A percentile compares a stretch with the other conserved stretches of the same genome.
These are phyloP conservation scores for Parasarocladium wereldwijsianum DNA, from an alignment of 2,329 filamentous ascomycete genomes.

Conservation along the genomic window DNA sequence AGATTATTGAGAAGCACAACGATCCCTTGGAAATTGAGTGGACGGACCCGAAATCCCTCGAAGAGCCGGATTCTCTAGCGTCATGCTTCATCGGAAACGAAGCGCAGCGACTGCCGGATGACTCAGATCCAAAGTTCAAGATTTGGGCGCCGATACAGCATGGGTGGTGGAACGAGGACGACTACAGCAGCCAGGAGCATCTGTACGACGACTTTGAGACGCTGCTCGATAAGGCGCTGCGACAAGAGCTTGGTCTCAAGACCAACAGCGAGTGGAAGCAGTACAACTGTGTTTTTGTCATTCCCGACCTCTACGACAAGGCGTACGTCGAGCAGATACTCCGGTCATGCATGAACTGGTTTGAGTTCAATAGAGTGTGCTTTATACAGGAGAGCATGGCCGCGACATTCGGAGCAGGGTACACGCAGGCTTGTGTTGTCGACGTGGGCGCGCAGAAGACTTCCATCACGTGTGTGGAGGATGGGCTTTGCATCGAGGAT, in stretches of 20 bases:
- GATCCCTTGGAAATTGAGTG: slow-evolving; percentile 89
- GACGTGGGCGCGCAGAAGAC: slow-evolving; percentile 97
- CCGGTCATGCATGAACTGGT: slow-evolving; percentile 74
- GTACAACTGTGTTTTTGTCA: slow-evolving; percentile 93
- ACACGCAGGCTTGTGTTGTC: slow-evolving; percentile 85
- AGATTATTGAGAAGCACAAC: slow-evolving; percentile 86
- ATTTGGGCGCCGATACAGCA: slow-evolving; percentile 82
- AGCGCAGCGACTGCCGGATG: slow-evolving; percentile 76
- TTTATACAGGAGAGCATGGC: slow-evolving; percentile 95
- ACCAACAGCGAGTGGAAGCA: slow-evolving; percentile 71
- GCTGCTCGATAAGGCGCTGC: slow-evolving; percentile 74
- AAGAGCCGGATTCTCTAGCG: slow-evolving; percentile 46
- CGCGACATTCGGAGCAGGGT: slow-evolving; percentile 87
- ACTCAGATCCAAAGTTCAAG: slow-evolving; percentile 79
- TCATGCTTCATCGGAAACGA: slow-evolving; percentile 66
- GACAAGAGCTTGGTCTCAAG: slow-evolving; percentile 65
- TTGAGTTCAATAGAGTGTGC: slow-evolving; percentile 77
- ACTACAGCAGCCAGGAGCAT: slow-evolving; percentile 67
- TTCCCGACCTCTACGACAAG: slow-evolving; percentile 94
- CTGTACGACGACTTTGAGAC: slow-evolving; percentile 72
- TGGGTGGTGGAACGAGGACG: slow-evolving; percentile 80
- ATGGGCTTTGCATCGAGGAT: slow-evolving; percentile 87
- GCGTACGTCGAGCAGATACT: slow-evolving; percentile 75
- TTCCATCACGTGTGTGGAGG: slow-evolving; percentile 90
- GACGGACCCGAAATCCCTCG: slow-evolving; percentile 62